These are phyloP conservation scores for Ophiostoma piceae DNA, from an alignment of 2,329 filamentous ascomycete species.

Conservation along the genomic window DNA sequence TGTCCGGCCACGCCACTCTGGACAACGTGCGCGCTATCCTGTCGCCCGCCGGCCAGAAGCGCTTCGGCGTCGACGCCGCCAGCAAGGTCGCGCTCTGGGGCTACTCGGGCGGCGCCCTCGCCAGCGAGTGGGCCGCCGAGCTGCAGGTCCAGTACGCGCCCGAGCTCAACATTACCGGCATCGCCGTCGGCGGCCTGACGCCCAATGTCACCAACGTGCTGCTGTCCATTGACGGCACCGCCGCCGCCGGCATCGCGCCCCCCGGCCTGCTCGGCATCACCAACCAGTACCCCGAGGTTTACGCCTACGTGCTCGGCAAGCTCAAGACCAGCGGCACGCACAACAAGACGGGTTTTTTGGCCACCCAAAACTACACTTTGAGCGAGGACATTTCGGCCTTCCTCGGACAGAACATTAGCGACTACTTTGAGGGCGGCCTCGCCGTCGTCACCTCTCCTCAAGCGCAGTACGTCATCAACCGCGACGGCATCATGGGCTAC, in stretches of 20 bases:
- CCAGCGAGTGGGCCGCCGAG: slow-evolving; percentile 47
- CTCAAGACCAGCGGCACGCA: slow-evolving; percentile 33
- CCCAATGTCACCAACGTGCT: slow-evolving; percentile 39
- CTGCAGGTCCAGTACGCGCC: slow-evolving; percentile 45
- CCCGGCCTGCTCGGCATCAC: slow-evolving; percentile 36
- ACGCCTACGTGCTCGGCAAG: slow-evolving; percentile 29
- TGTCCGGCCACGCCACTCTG: slow-evolving; percentile 41
- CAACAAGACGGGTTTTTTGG: slow-evolving; percentile 36
- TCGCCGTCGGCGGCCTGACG: slow-evolving; percentile 43
- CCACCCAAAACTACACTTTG: slow-evolving; percentile 30
- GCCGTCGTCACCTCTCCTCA: slow-evolving; percentile 26
- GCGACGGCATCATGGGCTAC: slow-evolving; percentile 34
- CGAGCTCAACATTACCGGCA: slow-evolving; percentile 42
- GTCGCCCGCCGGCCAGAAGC: slow-evolving; percentile 22
- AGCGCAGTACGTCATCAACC: slow-evolving; percentile 30
- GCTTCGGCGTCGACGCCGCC: slow-evolving; percentile 32
- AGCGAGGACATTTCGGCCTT: slow-evolving; percentile 33
- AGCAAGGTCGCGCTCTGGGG: slow-evolving; percentile 45
- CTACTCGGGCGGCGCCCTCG: slow-evolving; percentile 48
- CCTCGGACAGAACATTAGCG: slow-evolving; percentile 35
- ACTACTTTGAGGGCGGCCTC: slow-evolving; percentile 40
- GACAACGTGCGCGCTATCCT: slow-evolving; percentile 42
- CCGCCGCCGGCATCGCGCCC: slow-evolving; percentile 37
- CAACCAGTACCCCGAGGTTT: slow-evolving; percentile 34
- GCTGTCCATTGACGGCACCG: slow-evolving; percentile 31